These are phyloP conservation scores for Macadamia tetraphylla DNA, from an alignment of 164 flowering plant species.

Conservation along the genomic window DNA sequence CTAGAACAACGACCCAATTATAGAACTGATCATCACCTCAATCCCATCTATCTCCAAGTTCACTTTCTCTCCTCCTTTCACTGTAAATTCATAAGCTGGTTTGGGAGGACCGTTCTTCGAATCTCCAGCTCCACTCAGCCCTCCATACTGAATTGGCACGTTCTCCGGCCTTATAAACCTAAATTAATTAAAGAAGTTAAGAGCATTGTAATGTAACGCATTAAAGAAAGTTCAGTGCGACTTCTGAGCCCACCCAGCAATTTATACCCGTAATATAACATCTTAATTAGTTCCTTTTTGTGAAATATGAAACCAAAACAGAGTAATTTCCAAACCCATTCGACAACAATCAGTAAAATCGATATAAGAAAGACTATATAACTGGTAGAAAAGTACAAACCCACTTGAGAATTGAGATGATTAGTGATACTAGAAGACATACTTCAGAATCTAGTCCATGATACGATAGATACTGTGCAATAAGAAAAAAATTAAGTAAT, in stretches of 20 bases:
- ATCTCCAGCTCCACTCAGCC: slow-evolving; percentile 65
- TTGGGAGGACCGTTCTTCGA: slow-evolving; percentile 61
- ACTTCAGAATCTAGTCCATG: too few relatives aligned
- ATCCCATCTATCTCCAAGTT: slow-evolving; percentile 94
- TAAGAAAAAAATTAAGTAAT: background rate
- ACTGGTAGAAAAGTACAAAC: background rate
- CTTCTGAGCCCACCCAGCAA: too few relatives aligned
- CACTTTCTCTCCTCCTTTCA: slow-evolving; percentile 95
- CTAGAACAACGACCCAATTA: too few relatives aligned
- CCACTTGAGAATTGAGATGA: background rate
- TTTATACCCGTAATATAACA: too few relatives aligned
- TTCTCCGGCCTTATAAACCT: slow-evolving; percentile 90
- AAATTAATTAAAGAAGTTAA: background rate
- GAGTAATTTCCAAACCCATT: too few relatives aligned
- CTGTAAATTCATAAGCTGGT: slow-evolving; percentile 88
- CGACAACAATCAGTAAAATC: too few relatives aligned
- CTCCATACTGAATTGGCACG: slow-evolving; percentile 85
- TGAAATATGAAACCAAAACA: too few relatives aligned
- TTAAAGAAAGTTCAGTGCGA: too few relatives aligned
- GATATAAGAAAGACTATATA: too few relatives aligned
- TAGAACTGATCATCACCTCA: slow-evolving; percentile 43
- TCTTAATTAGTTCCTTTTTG: too few relatives aligned
- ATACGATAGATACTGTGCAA: too few relatives aligned
- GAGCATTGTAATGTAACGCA: too few relatives aligned
- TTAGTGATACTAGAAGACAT: background rate